These are phyloP conservation scores for Cymbopogon flexuosus DNA, from an alignment of 202 grass and related monocot species.

Conservation along the genomic window DNA sequence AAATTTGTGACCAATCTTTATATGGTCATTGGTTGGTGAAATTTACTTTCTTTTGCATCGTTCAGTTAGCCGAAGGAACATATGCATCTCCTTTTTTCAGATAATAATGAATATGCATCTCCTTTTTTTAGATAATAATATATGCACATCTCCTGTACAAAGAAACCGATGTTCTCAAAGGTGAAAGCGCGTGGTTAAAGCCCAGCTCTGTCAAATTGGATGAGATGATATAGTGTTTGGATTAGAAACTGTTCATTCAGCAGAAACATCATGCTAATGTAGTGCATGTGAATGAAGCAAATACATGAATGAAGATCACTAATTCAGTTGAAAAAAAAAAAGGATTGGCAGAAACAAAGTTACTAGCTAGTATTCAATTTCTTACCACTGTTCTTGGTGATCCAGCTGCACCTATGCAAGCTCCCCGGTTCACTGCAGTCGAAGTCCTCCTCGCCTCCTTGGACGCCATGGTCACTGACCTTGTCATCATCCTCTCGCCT, in stretches of 20 bases:
- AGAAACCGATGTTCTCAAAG: slow-evolving; percentile 18
- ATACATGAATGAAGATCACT: not conserved
- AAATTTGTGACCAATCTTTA: not conserved
- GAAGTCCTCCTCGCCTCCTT: slow-evolving; percentile 42
- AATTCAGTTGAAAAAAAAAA: not conserved
- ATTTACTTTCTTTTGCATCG: slow-evolving; percentile 23
- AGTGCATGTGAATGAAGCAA: not conserved
- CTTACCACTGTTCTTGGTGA: slow-evolving; percentile 87
- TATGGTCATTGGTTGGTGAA: slow-evolving; percentile 15
- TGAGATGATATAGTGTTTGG: not conserved
- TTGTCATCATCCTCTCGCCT: slow-evolving; percentile 58
- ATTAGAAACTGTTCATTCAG: slow-evolving; percentile 5
- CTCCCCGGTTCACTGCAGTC: slow-evolving; percentile 50
- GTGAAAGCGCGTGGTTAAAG: not conserved
- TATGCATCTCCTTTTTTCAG: not conserved
- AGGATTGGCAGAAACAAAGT: not conserved
- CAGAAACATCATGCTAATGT: not conserved
- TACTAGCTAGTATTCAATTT: not conserved
- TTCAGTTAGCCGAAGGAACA: slow-evolving; percentile 19
- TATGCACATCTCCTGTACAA: slow-evolving; percentile 10
- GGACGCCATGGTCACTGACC: slow-evolving; percentile 38
- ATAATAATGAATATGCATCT: not conserved
- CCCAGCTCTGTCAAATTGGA: not conserved
- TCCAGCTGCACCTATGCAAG: slow-evolving; percentile 85
- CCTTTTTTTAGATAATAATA: not conserved